phyloP scores from a whole-genome alignment of 805 yeast genomes.

The Kregervanrija fluxuum region DNA sequence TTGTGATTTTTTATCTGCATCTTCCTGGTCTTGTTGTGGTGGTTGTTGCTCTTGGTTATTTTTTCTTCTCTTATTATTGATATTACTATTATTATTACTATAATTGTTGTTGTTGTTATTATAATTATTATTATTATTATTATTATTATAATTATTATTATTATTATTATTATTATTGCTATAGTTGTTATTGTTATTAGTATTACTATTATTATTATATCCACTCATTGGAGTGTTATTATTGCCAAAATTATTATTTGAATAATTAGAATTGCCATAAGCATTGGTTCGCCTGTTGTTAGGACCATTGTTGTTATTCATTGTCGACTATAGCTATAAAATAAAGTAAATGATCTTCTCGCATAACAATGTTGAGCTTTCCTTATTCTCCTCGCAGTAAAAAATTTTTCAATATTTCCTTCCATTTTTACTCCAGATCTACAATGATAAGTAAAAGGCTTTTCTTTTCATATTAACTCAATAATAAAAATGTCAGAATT shows the following conservation, averaged over 20 bases:
- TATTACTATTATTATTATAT: neutral
- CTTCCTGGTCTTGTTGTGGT: conserved; percentile 4
- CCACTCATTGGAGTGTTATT: neutral
- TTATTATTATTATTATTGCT: neutral
- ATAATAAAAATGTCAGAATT: neutral
- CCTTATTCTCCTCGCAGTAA: neutral
- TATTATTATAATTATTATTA: too few relatives aligned
- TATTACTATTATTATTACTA: too few relatives aligned
- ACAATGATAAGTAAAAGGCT: too few relatives aligned
- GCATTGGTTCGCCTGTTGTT: too few relatives aligned
- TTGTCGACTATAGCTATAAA: too few relatives aligned
- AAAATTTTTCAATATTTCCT: neutral
- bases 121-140: too few relatives aligned
- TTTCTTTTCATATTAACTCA: too few relatives aligned
- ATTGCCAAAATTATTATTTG: neutral
- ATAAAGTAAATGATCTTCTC: too few relatives aligned
- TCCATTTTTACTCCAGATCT: neutral
- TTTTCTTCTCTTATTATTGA: neutral
- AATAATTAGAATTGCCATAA: too few relatives aligned
- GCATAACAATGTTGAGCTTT: too few relatives aligned
- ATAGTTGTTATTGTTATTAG: neutral
- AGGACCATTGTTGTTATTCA: too few relatives aligned
- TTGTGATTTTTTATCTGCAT: conserved; percentile 10
- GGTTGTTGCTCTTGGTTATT: conserved; percentile 5
- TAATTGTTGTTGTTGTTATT: too few relatives aligned